Percentiles rank a stretch among this genome's conserved stretches.
Conservation (phyloP, 2,329 filamentous ascomycete genomes). For the Chrysoporthe cubensis region DNA sequence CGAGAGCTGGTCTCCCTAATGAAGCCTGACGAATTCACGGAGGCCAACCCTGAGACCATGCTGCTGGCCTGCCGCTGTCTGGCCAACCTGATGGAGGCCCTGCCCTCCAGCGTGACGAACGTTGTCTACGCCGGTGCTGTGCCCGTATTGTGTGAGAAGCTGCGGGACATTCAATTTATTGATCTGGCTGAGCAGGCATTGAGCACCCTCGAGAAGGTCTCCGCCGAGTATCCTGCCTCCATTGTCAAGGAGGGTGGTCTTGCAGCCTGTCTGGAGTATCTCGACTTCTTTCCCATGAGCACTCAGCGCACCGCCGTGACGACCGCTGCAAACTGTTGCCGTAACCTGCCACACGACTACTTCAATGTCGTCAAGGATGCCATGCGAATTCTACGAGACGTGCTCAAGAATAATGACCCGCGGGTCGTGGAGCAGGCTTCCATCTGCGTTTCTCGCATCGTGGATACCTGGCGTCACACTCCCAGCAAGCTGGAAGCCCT, state of each 20-base stretch:
- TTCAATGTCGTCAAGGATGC: constrained; percentile 91
- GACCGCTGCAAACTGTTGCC: constrained; percentile 96
- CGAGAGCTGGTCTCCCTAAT: constrained; percentile 92
- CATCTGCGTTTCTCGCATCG: constrained; percentile 90
- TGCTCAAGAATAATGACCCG: constrained; percentile 89
- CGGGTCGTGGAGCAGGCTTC: constrained; percentile 97
- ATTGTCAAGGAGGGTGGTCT: constrained; percentile 96
- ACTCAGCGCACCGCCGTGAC: constrained; percentile 96
- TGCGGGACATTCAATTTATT: constrained; percentile 95
- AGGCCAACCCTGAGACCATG: constrained; percentile 97
- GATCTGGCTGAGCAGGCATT: constrained; percentile 96
- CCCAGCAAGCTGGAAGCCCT: constrained; percentile 88
- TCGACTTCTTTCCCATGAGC: constrained; percentile 97
- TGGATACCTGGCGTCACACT: constrained; percentile 94
- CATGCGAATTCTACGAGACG: constrained; percentile 92
- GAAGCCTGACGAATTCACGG: constrained; percentile 82
- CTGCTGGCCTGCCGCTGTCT: constrained; percentile 92
- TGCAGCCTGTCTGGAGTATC: constrained; percentile 91
- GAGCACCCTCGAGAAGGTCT: constrained; percentile 97
- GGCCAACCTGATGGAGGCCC: constrained; percentile 95
- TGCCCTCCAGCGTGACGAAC: constrained; percentile 89
- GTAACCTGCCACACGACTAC: constrained; percentile 92
- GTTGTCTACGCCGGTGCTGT: constrained; percentile 98
- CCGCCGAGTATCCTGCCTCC: constrained; percentile 89
- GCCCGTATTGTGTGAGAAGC: constrained; percentile 89